phyloP scores from a whole-genome alignment of 768 basidiomycete genomes.

The Rhizopogon vesiculosus region DNA sequence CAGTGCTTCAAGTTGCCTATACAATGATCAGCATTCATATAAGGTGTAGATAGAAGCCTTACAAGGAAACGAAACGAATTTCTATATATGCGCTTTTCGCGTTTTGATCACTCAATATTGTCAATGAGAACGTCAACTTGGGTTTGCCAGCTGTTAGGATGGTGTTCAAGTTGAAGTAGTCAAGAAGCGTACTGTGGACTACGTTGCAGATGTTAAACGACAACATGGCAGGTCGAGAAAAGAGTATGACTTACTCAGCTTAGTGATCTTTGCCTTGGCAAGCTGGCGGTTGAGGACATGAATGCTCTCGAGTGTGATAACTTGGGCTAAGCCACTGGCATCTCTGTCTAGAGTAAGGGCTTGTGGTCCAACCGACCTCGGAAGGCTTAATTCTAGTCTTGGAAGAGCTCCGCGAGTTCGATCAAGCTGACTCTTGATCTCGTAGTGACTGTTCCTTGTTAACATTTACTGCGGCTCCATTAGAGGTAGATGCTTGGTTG shows the following conservation, averaged over 20 bases:
- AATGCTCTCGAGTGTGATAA: conserved; percentile 76
- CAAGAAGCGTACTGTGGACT: conserved; percentile 87
- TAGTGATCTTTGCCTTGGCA: conserved; percentile 89
- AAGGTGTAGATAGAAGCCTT: conserved; percentile 14
- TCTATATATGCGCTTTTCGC: conserved; percentile 95
- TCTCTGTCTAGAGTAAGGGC: conserved; percentile 46
- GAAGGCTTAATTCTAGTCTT: conserved; percentile 72
- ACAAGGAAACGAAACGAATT: conserved; percentile 78
- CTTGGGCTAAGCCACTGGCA: conserved; percentile 76
- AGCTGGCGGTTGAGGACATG: conserved; percentile 76
- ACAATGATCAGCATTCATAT: conserved; percentile 1
- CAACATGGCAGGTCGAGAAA: background rate
- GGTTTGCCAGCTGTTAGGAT: conserved; percentile 67
- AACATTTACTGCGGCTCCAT: conserved; percentile 25
- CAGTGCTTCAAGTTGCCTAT: conserved; percentile 67
- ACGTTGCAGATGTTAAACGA: background rate
- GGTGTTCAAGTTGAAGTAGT: conserved; percentile 59
- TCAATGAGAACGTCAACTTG: conserved; percentile 87
- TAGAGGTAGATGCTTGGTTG: conserved; percentile 26
- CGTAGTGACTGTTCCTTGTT: conserved; percentile 57
- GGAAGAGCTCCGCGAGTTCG: conserved; percentile 81
- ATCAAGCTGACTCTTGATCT: conserved; percentile 84
- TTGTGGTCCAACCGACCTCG: background rate
- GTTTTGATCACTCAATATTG: conserved; percentile 89
- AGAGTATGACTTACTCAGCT: conserved; percentile 58